These are phyloP conservation scores for Tricholoma furcatifolium DNA, from an alignment of 768 basidiomycete species.

Conservation along the genomic window DNA sequence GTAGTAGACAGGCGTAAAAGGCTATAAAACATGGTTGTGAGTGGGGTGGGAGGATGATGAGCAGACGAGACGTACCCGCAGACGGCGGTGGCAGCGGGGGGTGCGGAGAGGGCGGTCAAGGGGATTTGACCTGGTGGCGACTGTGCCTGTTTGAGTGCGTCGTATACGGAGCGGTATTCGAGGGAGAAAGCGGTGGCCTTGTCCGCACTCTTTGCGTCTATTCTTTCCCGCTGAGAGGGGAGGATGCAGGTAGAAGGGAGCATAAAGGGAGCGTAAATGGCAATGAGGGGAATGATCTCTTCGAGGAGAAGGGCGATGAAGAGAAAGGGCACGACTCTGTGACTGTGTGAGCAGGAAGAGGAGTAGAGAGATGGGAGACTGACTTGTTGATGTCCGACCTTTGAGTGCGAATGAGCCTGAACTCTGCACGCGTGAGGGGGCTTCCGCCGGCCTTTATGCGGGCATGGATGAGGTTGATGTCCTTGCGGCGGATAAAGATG, in stretches of 20 bases:
- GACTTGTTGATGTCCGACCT: slow-evolving; percentile 72
- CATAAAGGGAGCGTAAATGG: slow-evolving; percentile 80
- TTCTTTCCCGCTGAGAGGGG: slow-evolving; percentile 72
- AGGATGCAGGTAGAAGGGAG: slow-evolving; percentile 87
- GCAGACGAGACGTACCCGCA: slow-evolving; percentile 53
- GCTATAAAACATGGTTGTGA: slow-evolving; percentile 19
- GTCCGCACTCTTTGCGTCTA: slow-evolving; percentile 50
- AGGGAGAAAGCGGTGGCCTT: slow-evolving; percentile 42
- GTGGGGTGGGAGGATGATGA: not conserved
- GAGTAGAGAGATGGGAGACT: slow-evolving; percentile 5
- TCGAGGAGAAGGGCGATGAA: slow-evolving; percentile 73
- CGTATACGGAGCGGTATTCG: slow-evolving; percentile 35
- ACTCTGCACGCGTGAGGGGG: slow-evolving; percentile 66
- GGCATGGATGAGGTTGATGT: slow-evolving; percentile 50
- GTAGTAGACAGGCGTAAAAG: slow-evolving; percentile 42
- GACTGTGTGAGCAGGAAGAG: slow-evolving; percentile 11
- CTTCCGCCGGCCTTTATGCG: slow-evolving; percentile 61
- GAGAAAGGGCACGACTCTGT: slow-evolving; percentile 76
- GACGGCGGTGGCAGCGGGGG: slow-evolving; percentile 39
- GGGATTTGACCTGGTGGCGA: slow-evolving; percentile 33
- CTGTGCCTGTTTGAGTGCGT: slow-evolving; percentile 30
- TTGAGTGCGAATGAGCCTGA: slow-evolving; percentile 65
- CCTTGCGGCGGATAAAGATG: slow-evolving; percentile 60
- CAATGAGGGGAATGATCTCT: slow-evolving; percentile 80
- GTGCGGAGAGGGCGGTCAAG: slow-evolving; percentile 26